phyloP scores from a whole-genome alignment of 2,329 filamentous ascomycete genomes.

The Trichoderma sp. region DNA sequence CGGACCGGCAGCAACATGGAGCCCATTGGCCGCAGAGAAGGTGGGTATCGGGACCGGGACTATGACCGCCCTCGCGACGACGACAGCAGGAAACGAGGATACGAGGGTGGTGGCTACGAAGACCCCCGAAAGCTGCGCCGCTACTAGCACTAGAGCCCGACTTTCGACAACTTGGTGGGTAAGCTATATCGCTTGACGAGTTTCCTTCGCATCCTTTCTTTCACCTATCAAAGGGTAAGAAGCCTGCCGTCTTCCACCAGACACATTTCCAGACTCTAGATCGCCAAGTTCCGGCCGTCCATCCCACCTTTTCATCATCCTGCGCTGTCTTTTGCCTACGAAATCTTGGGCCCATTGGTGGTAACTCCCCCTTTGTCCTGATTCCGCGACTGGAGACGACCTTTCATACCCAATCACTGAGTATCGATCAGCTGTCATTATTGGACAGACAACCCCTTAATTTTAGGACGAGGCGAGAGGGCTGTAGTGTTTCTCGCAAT shows the following conservation, averaged over 20 bases:
- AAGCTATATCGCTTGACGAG: conserved; percentile 21
- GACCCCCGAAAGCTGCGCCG: conserved; percentile 70
- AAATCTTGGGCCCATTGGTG: conserved; percentile 12
- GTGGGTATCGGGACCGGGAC: conserved; percentile 54
- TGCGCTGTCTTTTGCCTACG: conserved; percentile 3
- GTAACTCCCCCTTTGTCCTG: conserved; percentile 2
- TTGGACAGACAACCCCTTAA: conserved; percentile 21
- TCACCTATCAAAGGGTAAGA: conserved; percentile 27
- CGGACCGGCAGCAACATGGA: conserved; percentile 80
- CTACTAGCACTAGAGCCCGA: conserved; percentile 49
- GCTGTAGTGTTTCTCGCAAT: conserved; percentile 30
- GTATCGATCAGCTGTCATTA: conserved; percentile 20
- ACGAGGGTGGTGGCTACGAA: conserved; percentile 79
- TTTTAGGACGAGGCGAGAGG: conserved; percentile 23
- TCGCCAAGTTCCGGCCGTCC: conserved; percentile 5
- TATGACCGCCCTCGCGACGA: conserved; percentile 61
- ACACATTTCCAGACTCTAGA: conserved; percentile 10
- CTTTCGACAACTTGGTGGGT: conserved; percentile 21
- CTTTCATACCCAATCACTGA: conserved; percentile 3
- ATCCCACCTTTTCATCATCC: background rate
- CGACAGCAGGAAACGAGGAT: conserved; percentile 66
- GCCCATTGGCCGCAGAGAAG: conserved; percentile 70
- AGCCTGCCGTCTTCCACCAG: conserved; percentile 18
- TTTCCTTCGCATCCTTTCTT: conserved; percentile 24
- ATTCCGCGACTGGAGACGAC: conserved; percentile 11